These are phyloP conservation scores for Ceratocystis colombiana DNA, from an alignment of 2,329 filamentous ascomycete species.

Conservation along the genomic window DNA sequence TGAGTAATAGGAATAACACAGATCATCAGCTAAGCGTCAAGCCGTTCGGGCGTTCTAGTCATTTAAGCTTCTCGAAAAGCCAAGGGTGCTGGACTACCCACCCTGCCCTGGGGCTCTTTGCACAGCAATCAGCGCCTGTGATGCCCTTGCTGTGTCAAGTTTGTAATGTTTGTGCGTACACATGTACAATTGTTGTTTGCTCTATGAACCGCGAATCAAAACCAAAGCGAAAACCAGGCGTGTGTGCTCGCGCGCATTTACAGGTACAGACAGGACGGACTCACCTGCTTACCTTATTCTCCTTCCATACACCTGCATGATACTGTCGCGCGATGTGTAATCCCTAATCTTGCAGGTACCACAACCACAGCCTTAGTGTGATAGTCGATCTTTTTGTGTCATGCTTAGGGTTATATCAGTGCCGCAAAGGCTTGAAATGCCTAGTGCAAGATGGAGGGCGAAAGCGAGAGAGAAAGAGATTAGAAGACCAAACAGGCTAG, in stretches of 20 bases:
- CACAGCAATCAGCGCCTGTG: neutral
- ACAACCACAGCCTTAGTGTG: neutral
- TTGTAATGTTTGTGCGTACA: neutral
- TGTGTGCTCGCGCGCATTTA: neutral
- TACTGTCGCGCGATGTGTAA: neutral
- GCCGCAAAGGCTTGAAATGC: neutral
- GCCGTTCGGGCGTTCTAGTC: no score
- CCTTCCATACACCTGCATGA: neutral
- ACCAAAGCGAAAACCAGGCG: neutral
- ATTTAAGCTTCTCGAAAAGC: no score
- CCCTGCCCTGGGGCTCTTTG: no score
- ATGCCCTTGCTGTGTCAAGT: neutral
- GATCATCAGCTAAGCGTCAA: neutral
- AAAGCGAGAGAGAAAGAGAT: neutral
- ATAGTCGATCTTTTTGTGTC: neutral
- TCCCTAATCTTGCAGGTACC: neutral
- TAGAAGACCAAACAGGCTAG: neutral
- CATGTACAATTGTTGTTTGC: neutral
- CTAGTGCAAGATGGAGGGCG: neutral
- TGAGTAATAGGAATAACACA: neutral
- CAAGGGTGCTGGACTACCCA: no score
- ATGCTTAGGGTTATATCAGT: slow-evolving; percentile 1
- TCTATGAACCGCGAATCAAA: neutral
- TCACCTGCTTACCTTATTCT: neutral
- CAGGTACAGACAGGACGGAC: neutral